Evolutionary conservation across 2,329 filamentous ascomycete species (phyloP).

Genomic region (Pestalotiopsis sp.): DNA sequence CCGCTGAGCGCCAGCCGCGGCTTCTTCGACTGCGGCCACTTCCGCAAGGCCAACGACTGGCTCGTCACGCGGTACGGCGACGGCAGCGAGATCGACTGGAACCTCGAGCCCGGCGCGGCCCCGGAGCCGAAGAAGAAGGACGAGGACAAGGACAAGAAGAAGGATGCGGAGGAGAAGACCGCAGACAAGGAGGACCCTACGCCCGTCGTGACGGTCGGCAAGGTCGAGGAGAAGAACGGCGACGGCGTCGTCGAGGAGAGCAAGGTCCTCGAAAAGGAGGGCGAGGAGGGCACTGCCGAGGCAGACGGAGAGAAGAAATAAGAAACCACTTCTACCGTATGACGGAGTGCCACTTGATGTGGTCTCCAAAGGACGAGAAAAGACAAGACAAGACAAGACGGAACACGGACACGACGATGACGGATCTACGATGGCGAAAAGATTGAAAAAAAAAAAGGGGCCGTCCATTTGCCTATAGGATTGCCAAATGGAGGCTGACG

Average conservation of each 20-base stretch:
- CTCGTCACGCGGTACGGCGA: constrained; percentile 75
- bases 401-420: neutral
- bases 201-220: constrained; percentile 18
- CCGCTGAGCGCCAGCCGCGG: constrained; percentile 84
- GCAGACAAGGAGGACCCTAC: constrained; percentile 16
- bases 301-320: constrained; percentile 10
- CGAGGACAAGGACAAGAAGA: constrained; percentile 16
- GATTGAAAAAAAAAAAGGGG: neutral
- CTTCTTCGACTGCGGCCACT: constrained; percentile 84
- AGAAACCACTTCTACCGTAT: neutral
- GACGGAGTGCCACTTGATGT: neutral
- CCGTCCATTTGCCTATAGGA: neutral
- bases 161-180: constrained; percentile 13
- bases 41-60: constrained; percentile 84
- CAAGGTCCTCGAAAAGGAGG: constrained; percentile 28
- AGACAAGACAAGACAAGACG: neutral
- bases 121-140: constrained; percentile 15
- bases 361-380: neutral
- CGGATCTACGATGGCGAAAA: neutral
- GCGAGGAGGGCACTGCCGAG: constrained; percentile 23
- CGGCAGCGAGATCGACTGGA: constrained; percentile 86
- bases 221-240: constrained; percentile 24
- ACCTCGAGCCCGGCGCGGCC: constrained; percentile 42
- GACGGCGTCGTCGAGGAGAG: constrained; percentile 27
- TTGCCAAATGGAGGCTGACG: neutral